These are phyloP conservation scores for Phascolomyces articulosus DNA, from an alignment of 371 early-diverging fungal genomes.

Conservation along the genomic window DNA sequence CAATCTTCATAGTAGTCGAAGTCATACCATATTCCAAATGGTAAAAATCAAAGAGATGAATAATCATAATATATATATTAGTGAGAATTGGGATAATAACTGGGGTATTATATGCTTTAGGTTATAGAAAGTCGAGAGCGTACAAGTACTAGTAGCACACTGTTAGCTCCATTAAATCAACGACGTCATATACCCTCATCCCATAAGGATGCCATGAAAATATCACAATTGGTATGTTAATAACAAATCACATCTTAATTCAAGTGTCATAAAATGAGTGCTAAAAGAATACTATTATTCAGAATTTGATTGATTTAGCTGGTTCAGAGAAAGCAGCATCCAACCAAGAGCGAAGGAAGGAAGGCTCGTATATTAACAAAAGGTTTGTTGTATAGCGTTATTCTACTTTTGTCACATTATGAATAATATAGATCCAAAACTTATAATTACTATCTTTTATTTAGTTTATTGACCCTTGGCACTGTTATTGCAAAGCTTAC, in stretches of 20 bases:
- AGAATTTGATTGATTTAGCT: conserved; percentile 52
- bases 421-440: too few relatives aligned
- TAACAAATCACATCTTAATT: not conserved
- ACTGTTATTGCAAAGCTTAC: conserved; percentile 83
- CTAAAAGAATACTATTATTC: not conserved
- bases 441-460: not conserved
- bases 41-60: conserved; percentile 31
- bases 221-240: conserved; percentile 62
- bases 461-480: conserved; percentile 74
- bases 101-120: not conserved
- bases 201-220: conserved; percentile 57
- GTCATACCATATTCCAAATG: conserved; percentile 92
- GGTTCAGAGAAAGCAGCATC: conserved; percentile 88
- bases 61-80: not conserved
- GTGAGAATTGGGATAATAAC: not conserved
- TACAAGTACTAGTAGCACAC: conserved; percentile 3
- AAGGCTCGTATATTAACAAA: conserved; percentile 91
- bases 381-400: conserved; percentile 22
- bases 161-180: not conserved
- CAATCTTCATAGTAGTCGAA: conserved; percentile 85
- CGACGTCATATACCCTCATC: not conserved
- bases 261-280: not conserved
- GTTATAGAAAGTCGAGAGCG: conserved; percentile 28
- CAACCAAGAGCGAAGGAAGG: conserved; percentile 76
- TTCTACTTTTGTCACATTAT: too few relatives aligned